Percentiles rank a stretch among this genome's conserved stretches.
phyloP scores from a whole-genome alignment of 495 filamentous ascomycete species.

The Penicillium salamii region DNA sequence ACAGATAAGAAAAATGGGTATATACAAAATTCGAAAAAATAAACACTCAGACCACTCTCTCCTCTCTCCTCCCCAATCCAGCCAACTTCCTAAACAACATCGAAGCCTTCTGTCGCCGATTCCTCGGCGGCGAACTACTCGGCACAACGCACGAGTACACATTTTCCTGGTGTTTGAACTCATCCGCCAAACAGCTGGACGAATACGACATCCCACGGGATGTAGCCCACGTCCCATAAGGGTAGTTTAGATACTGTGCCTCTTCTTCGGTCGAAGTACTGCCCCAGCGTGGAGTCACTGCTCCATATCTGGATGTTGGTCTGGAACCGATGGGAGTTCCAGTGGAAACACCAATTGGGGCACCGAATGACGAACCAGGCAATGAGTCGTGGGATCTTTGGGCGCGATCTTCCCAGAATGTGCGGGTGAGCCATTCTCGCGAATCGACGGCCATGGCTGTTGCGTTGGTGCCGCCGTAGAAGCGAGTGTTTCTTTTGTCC shows the following conservation, averaged over 20 bases:
- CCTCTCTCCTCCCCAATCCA: conserved; percentile 15
- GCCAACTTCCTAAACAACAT: conserved; percentile 22
- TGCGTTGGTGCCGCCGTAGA: neutral
- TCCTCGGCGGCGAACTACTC: neutral
- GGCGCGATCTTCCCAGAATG: conserved; percentile 1
- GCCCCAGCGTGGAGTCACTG: neutral
- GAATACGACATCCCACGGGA: neutral
- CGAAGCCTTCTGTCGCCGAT: conserved; percentile 15
- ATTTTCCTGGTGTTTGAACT: neutral
- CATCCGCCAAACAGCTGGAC: neutral
- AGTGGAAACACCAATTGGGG: too few relatives aligned
- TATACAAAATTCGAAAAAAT: too few relatives aligned
- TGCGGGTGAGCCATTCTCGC: neutral
- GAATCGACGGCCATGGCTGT: neutral
- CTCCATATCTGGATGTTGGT: neutral
- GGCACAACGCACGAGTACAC: conserved; percentile 9
- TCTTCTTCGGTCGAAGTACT: neutral
- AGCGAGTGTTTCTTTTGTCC: neutral
- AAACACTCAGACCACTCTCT: neutral
- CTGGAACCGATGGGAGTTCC: neutral
- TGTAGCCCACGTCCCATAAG: neutral
- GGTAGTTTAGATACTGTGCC: neutral
- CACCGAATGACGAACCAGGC: too few relatives aligned
- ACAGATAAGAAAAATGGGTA: too few relatives aligned
- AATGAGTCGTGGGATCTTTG: neutral